phyloP scores from a whole-genome alignment of 345 rosid genomes.

The Brassica rapa region DNA sequence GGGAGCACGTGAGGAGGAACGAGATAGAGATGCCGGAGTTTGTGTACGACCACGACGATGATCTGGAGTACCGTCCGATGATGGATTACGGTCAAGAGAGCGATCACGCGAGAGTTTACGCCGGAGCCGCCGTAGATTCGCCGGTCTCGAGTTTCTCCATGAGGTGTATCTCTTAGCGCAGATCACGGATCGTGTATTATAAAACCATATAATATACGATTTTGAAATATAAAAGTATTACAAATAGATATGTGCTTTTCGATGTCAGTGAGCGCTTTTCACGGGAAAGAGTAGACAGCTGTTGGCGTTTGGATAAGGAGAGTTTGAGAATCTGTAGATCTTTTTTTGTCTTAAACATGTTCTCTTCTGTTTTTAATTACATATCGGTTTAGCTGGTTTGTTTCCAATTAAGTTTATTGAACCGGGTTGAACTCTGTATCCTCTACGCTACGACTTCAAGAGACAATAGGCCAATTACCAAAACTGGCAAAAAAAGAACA shows the following conservation, averaged over 20 bases:
- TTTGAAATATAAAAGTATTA: not conserved
- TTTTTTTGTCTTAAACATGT: not conserved
- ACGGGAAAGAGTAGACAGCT: constrained; percentile 14
- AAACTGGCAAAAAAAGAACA: not conserved
- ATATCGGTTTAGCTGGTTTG: not conserved
- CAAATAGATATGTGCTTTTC: constrained; percentile 16
- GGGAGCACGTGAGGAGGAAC: constrained; percentile 76
- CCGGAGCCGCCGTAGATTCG: constrained; percentile 52
- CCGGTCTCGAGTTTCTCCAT: constrained; percentile 56
- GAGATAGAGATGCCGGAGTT: constrained; percentile 76
- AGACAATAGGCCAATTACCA: not conserved
- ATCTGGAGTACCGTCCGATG: constrained; percentile 15
- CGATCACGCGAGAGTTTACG: constrained; percentile 41
- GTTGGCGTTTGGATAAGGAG: constrained; percentile 26
- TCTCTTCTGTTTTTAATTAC: not conserved
- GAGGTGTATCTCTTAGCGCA: constrained; percentile 61
- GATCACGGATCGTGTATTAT: constrained; percentile 25
- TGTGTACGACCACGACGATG: constrained; percentile 73
- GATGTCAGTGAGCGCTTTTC: constrained; percentile 21
- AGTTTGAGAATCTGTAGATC: constrained; percentile 10
- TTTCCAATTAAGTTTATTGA: not conserved
- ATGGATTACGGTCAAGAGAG: not conserved
- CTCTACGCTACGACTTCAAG: not conserved
- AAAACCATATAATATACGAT: constrained; percentile 27
- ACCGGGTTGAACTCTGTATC: not conserved